A percentile compares a stretch with the other conserved stretches of the same genome.
Evolutionary conservation across 1,284 basidiomycete species (phyloP).

Genomic region (Melampsora americana): DNA sequence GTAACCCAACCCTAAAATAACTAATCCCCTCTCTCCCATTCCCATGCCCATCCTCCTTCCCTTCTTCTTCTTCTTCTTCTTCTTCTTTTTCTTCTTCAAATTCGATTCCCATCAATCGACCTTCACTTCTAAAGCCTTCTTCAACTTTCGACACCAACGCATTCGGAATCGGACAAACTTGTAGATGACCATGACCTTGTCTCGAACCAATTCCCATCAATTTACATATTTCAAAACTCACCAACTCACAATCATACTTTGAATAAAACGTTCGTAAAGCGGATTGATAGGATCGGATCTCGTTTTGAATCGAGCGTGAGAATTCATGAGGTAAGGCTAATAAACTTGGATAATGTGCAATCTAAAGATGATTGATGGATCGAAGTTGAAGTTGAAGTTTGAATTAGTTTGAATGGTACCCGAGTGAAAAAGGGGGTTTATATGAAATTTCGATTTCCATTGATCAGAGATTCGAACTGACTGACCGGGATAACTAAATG

Average conservation of each 20-base stretch:
- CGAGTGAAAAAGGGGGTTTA: too few species aligned
- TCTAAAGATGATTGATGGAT: too few species aligned
- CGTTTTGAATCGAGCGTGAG: slow-evolving; percentile 68
- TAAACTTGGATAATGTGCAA: slow-evolving; percentile 63
- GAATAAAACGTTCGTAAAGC: slow-evolving; percentile 71
- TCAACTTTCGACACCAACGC: slow-evolving; percentile 65
- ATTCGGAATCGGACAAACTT: slow-evolving; percentile 75
- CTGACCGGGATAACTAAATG: slow-evolving; percentile 31
- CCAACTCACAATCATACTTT: slow-evolving; percentile 65
- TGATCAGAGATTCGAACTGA: too few species aligned
- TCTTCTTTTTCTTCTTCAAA: slow-evolving; percentile 58
- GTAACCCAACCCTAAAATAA: slow-evolving; percentile 85
- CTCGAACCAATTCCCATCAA: slow-evolving; percentile 62
- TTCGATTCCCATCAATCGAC: slow-evolving; percentile 55
- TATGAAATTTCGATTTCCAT: too few species aligned
- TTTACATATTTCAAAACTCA: slow-evolving; percentile 83
- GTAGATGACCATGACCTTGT: slow-evolving; percentile 90
- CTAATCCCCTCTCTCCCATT: slow-evolving; percentile 59
- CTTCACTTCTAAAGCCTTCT: slow-evolving; percentile 67
- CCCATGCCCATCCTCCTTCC: slow-evolving; percentile 47
- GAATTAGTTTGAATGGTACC: neutral
- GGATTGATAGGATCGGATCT: slow-evolving; percentile 76
- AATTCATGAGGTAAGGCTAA: slow-evolving; percentile 71
- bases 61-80: slow-evolving; percentile 64
- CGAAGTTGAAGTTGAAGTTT: neutral